Evolutionary conservation across 2,329 filamentous ascomycete species (phyloP), one percentile per base, ranked within the genome.

Genomic region (Cryphonectria carpinicola): DNA sequence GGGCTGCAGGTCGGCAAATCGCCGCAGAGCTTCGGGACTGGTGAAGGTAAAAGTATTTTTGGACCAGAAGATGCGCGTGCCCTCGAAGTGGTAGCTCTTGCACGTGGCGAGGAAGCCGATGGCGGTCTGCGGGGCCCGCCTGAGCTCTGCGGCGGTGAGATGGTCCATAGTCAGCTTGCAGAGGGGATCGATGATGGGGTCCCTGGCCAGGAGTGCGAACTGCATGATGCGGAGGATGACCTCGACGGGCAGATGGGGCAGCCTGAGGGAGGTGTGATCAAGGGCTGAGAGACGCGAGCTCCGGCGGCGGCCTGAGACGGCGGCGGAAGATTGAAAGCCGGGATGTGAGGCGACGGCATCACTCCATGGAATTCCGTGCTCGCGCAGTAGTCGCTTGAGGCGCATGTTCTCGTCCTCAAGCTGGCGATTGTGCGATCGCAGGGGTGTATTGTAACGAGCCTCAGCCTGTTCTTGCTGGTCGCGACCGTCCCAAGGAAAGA

Each of bases 41-140:
- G 87, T 89, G 77, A 89, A 89, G 35, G 83, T 77, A 73, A 89
- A 89, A 0, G 78, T 78, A 75, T 89, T 89, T 66, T 81, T 84
- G 35, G 81, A 78, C 84, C 87, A 88, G 14, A 89, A 73, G 65
- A 83, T 80, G 25, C 80, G 82, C 19, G 78, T 83, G 49, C 86
- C 87, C 74, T 89, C 87, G 3, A 78, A 73, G 49, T 84, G 75
- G 70, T 87, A 84, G 22, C 84, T 82, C 74, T 78, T 85, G 77
- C 84, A 88, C 3, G 86, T 86, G 4, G 82, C 81, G 3, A 89
- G 78, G 66, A 88, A 85, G 73, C 87, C 81, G 63, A 88, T 86
- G 68, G 86, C 84, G 68, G 88, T 81, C 73, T 86, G 82, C 69
- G 84, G 83, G 22, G 79, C 78, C n/a, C 82, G 81, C 1, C 75